Base-by-base conservation (phyloP, 192 early-diverging fungal genomes). In the Coemansia asiatica region DNA sequence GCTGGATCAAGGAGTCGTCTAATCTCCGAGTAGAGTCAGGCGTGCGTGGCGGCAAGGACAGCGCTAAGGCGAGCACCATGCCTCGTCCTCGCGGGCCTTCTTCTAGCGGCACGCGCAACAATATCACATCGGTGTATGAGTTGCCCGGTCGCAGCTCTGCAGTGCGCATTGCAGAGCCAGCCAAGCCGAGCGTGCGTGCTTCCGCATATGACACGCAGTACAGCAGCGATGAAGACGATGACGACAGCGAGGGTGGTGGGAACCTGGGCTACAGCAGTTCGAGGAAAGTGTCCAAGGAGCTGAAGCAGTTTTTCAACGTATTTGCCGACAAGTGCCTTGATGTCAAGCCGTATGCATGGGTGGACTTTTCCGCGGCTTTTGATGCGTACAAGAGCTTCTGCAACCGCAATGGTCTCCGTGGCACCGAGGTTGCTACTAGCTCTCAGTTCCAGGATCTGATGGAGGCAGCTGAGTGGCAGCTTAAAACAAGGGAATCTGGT, bases 291-390 rank as follows among this genome's bases (percentile, higher is more conserved):
- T 68, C 80, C 6, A 64, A 68, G 54, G 80, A 76, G 40, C 50
- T 82, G 65, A 61, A 62, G 44, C 67, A 77, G 67, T 77, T 66
- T 71, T 82, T 82, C 54, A 68, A 75, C 16, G 65, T 67, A 28
- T 82, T 82, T 77, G 71, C 64, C 8, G 80, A 82, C 61, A 72
- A 76, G 68, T 82, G 75, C 59, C 57, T 77, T 13, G 80, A 82
- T 55, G 75, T 82, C 64, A 82, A 82, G 68, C 80, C 80, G 13
- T 82, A 82, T n/a, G 75, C 80, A 15, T 77, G 80, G 74, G 71
- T 77, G 18, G 71, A 73, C 25, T 68, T 77, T 47, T 58, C 67
- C 22, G 54, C 57, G 0, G 80, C 80, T 6, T 73, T 68, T 8
- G 46, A 57, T 21, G 75, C 80, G 40, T 82, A 82, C 68, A 74